A percentile compares a stretch with the other conserved stretches of the same genome.
Conservation (phyloP, 192 early-diverging fungal genomes). For the Coemansia sp. region DNA sequence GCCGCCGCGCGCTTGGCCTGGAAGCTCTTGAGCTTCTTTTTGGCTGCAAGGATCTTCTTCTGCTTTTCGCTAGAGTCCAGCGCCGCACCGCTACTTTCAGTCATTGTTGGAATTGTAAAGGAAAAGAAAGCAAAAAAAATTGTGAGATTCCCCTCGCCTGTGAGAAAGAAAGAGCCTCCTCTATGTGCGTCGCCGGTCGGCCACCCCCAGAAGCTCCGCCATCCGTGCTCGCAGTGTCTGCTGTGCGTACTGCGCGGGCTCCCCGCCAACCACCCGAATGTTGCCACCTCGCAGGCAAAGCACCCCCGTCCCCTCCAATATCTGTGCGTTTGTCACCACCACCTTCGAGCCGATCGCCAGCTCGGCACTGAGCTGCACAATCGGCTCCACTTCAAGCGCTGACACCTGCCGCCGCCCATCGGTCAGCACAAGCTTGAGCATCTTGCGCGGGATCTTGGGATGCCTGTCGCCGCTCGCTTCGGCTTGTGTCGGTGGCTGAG, state of each 20-base stretch:
- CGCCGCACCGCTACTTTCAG: slow-evolving; percentile 9
- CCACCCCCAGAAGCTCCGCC: slow-evolving; percentile 8
- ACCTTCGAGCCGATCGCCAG: slow-evolving; percentile 52
- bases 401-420: slow-evolving; percentile 34
- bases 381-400: slow-evolving; percentile 33
- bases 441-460: slow-evolving; percentile 39
- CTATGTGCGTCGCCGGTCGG: too few species aligned
- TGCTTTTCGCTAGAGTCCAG: slow-evolving; percentile 48
- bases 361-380: slow-evolving; percentile 39
- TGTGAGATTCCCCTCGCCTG: neutral
- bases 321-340: slow-evolving; percentile 24
- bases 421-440: slow-evolving; percentile 50
- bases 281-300: slow-evolving; percentile 15
- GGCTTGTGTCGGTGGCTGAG: neutral
- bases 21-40: slow-evolving; percentile 54
- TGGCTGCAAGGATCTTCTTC: slow-evolving; percentile 51
- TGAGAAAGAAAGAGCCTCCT: neutral
- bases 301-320: slow-evolving; percentile 32
- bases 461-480: slow-evolving; percentile 16
- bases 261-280: slow-evolving; percentile 37
- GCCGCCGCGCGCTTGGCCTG: slow-evolving; percentile 50
- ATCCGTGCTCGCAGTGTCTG: slow-evolving; percentile 33
- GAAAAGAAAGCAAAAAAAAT: neutral
- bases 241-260: slow-evolving; percentile 39
- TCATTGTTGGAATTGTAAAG: neutral